These are phyloP conservation scores for Pyrenophora tritici-repentis DNA, from an alignment of 2,329 filamentous ascomycete genomes.

Conservation along the genomic window DNA sequence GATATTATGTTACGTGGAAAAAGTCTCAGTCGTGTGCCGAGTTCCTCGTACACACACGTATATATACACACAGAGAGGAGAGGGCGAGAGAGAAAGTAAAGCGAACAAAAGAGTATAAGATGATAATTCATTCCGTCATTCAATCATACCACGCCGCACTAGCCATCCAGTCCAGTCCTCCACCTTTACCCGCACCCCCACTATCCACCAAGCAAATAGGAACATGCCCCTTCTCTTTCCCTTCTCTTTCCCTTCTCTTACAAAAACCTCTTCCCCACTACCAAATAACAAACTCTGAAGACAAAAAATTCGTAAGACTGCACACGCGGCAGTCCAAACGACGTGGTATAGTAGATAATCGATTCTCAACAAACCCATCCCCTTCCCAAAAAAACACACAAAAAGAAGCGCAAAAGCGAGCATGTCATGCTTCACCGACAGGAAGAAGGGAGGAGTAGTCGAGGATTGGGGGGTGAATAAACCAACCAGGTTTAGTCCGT, in stretches of 20 bases:
- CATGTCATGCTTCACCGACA: not conserved
- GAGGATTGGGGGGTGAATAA: not conserved
- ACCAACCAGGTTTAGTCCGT: not conserved
- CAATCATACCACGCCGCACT: constrained; percentile 6
- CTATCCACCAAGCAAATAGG: not conserved
- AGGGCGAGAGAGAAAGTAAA: not conserved
- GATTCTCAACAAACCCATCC: not conserved
- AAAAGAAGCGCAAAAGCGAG: not conserved
- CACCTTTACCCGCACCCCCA: not conserved
- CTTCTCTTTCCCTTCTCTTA: too few species aligned
- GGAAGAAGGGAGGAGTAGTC: not conserved
- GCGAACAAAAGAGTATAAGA: not conserved
- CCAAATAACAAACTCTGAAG: not conserved
- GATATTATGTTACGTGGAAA: too few species aligned
- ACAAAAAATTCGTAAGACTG: not conserved
- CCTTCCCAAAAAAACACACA: not conserved
- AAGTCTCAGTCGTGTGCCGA: too few species aligned
- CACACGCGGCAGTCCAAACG: not conserved
- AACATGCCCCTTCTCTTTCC: too few species aligned
- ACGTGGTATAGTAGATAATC: not conserved
- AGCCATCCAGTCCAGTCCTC: constrained; percentile 1
- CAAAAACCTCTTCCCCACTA: not conserved
- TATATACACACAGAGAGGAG: not conserved
- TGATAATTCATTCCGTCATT: constrained; percentile 10
- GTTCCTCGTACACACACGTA: not conserved